phyloP scores from a whole-genome alignment of 805 yeast genomes.

The Kluyveromyces lactis region DNA sequence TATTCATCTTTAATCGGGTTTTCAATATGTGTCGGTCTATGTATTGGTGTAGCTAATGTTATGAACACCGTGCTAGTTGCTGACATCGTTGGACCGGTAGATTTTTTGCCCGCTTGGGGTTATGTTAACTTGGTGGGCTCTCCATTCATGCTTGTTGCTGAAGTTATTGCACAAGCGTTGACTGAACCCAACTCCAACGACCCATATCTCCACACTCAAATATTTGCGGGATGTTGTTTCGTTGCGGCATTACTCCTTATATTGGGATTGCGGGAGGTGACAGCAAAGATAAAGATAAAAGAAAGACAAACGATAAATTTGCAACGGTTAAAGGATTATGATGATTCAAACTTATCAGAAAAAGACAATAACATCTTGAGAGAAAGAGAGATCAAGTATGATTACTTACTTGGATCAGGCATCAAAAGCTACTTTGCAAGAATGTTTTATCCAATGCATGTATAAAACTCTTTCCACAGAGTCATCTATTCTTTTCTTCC shows the following conservation, averaged over 20 bases:
- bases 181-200: slow-evolving; percentile 23
- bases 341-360: slow-evolving; percentile 3
- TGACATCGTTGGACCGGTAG: slow-evolving; percentile 32
- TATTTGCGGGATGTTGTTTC: slow-evolving; percentile 47
- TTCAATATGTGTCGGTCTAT: slow-evolving; percentile 36
- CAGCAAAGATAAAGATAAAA: slow-evolving; percentile 35
- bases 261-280: slow-evolving; percentile 43
- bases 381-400: slow-evolving; percentile 13
- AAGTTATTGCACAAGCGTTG: slow-evolving; percentile 47
- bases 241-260: slow-evolving; percentile 36
- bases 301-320: slow-evolving; percentile 3
- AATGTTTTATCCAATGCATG: slow-evolving; percentile 16
- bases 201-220: slow-evolving; percentile 53
- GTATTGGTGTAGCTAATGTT: slow-evolving; percentile 39
- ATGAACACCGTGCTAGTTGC: slow-evolving; percentile 35
- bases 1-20: slow-evolving; percentile 36
- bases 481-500: neutral
- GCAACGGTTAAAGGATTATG: slow-evolving; percentile 7
- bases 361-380: slow-evolving; percentile 5
- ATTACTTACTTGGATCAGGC: slow-evolving; percentile 13
- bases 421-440: slow-evolving; percentile 17
- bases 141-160: slow-evolving; percentile 36
- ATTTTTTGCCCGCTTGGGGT: slow-evolving; percentile 34
- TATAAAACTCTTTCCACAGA: neutral
- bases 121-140: slow-evolving; percentile 28